A percentile compares a stretch with the other conserved stretches of the same genome.
These are phyloP conservation scores for Begonia loranthoides DNA, from an alignment of 306 rosid species.

Conservation along the genomic window DNA sequence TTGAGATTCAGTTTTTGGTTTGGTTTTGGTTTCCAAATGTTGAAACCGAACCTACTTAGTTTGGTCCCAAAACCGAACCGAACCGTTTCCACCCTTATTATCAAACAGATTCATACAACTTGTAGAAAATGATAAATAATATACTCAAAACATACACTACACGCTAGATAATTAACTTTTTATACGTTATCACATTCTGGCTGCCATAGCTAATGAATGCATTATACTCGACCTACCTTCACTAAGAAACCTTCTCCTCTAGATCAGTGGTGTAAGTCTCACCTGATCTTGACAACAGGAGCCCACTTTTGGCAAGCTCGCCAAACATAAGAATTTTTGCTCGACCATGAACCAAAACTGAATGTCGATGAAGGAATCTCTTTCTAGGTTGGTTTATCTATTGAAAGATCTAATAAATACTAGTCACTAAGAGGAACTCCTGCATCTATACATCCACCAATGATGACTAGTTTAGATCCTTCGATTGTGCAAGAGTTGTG, in stretches of 20 bases:
- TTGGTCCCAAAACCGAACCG: no score
- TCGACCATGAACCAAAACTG: conserved; percentile 72
- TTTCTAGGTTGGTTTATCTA: conserved; percentile 67
- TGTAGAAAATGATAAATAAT: no score
- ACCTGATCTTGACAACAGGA: conserved; percentile 66
- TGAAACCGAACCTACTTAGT: no score
- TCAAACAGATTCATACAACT: not conserved
- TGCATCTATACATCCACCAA: conserved; percentile 89
- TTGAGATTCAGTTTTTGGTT: no score
- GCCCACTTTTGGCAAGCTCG: conserved; percentile 90
- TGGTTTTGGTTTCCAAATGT: no score
- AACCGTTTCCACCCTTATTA: no score
- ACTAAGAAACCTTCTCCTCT: conserved; percentile 60
- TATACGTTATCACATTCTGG: no score
- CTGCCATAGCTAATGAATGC: conserved; percentile 57
- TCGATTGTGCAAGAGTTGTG: conserved; percentile 91
- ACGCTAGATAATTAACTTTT: no score
- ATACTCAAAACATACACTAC: no score
- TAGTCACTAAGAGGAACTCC: conserved; percentile 87
- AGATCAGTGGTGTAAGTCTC: conserved; percentile 79
- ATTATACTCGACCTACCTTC: conserved; percentile 74
- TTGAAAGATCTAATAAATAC: conserved; percentile 59
- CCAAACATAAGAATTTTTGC: conserved; percentile 90
- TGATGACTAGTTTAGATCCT: conserved; percentile 85
- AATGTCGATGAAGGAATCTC: conserved; percentile 84